Percentiles rank a stretch among this genome's conserved stretches.
Evolutionary conservation across 176 grass and related monocot species (phyloP).

Genomic region (Stipa capillata): DNA sequence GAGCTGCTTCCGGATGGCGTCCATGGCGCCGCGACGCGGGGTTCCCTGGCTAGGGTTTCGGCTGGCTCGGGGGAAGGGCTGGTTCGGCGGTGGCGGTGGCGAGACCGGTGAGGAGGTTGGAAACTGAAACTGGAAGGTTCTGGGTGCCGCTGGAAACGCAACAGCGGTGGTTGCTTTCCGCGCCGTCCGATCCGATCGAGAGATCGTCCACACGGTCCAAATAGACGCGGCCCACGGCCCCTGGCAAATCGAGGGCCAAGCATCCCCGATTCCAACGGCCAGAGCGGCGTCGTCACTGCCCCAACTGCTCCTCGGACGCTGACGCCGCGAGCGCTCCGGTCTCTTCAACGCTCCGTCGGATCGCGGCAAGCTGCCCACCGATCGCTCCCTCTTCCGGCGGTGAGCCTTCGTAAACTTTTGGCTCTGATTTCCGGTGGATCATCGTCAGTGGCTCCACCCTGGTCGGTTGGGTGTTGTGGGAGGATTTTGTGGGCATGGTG

Average conservation of each 20-base stretch:
- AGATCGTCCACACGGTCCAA: not conserved
- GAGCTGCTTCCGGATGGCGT: constrained; percentile 87
- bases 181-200: not conserved
- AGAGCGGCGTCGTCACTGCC: not conserved
- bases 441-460: not conserved
- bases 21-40: constrained; percentile 29
- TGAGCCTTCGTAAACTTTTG: not conserved
- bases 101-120: not conserved
- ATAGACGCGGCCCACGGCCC: not conserved
- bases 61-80: not conserved
- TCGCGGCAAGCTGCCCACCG: not conserved
- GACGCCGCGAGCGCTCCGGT: not conserved
- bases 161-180: not conserved
- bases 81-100: not conserved
- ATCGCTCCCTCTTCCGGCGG: not conserved
- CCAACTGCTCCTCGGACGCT: not conserved
- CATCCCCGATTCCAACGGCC: not conserved
- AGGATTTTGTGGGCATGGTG: not conserved
- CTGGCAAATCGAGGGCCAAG: too few species aligned
- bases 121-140: not conserved
- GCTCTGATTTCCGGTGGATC: not conserved
- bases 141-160: not conserved
- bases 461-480: not conserved
- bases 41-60: constrained; percentile 17
- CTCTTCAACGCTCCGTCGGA: not conserved